A percentile compares a stretch with the other conserved stretches of the same genome.
phyloP scores from a whole-genome alignment of 257 asterid genomes.

The Przewalskia tangutica region DNA sequence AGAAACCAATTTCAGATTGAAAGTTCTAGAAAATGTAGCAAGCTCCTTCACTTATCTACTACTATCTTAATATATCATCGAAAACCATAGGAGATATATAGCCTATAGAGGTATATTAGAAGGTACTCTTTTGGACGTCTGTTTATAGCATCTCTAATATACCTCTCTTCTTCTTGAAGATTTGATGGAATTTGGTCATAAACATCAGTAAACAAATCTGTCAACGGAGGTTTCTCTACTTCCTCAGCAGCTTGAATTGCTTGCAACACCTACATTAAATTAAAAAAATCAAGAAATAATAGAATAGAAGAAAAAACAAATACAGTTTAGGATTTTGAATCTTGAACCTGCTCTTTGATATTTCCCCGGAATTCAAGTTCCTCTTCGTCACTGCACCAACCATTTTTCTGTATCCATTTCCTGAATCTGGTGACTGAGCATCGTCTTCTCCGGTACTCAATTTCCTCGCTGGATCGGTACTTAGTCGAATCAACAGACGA shows the following conservation, averaged over 20 bases:
- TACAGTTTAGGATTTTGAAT: neutral
- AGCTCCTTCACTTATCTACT: neutral
- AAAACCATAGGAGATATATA: neutral
- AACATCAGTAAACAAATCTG: conserved; percentile 58
- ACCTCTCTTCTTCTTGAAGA: conserved; percentile 61
- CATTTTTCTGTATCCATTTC: conserved; percentile 60
- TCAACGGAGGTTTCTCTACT: conserved; percentile 43
- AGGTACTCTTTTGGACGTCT: conserved; percentile 59
- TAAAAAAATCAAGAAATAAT: neutral
- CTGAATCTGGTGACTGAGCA: conserved; percentile 48
- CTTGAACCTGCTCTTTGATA: conserved; percentile 49
- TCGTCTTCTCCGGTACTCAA: conserved; percentile 58
- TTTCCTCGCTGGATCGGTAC: conserved; percentile 53
- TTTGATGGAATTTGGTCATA: conserved; percentile 43
- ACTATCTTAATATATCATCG: neutral
- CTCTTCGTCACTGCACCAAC: conserved; percentile 75
- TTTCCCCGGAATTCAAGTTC: conserved; percentile 46
- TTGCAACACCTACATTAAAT: conserved; percentile 32
- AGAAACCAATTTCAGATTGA: neutral
- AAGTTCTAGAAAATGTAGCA: neutral
- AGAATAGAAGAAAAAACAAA: neutral
- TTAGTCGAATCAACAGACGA: conserved; percentile 90
- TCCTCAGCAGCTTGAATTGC: conserved; percentile 69
- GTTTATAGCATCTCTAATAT: conserved; percentile 48
- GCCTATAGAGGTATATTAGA: conserved; percentile 56